A percentile compares a stretch with the other conserved stretches of the same genome.
Evolutionary conservation across 2,329 filamentous ascomycete genomes (phyloP).

Genomic region (Aspergillus fumigatus): DNA sequence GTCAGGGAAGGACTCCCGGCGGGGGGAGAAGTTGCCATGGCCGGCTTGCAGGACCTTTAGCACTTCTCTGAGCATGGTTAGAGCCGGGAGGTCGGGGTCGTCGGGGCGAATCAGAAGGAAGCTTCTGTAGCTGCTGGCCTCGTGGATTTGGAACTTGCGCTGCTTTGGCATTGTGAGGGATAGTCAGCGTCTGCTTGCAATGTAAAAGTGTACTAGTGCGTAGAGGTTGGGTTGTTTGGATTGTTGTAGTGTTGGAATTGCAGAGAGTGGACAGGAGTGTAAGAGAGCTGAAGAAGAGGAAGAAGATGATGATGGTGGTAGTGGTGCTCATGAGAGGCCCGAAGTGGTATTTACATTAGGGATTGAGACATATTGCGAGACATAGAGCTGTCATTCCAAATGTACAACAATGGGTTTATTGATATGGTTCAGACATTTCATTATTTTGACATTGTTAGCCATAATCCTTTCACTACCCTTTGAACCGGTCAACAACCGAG

Average conservation of each 20-base stretch:
- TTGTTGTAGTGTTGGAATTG: no score
- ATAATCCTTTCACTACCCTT: no score
- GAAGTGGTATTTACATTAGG: not conserved
- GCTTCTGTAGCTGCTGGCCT: not conserved
- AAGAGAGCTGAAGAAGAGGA: no score
- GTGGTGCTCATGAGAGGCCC: not conserved
- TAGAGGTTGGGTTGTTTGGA: no score
- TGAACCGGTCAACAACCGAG: no score
- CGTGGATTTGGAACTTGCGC: not conserved
- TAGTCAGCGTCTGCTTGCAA: no score
- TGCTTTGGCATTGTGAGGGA: not conserved
- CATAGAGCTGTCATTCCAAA: not conserved
- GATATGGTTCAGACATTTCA: not conserved
- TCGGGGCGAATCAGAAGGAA: not conserved
- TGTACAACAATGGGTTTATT: not conserved
- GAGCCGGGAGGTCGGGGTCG: not conserved
- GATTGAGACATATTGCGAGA: not conserved
- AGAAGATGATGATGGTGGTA: no score
- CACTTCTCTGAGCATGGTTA: not conserved
- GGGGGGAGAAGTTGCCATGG: not conserved
- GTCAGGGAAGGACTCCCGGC: not conserved
- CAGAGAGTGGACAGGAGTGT: no score
- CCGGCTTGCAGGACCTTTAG: not conserved
- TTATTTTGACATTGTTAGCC: not conserved
- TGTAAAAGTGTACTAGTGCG: no score